These are phyloP conservation scores for Phytophthora palmivora DNA, from an alignment of 352 stramenopile genomes.

Conservation along the genomic window DNA sequence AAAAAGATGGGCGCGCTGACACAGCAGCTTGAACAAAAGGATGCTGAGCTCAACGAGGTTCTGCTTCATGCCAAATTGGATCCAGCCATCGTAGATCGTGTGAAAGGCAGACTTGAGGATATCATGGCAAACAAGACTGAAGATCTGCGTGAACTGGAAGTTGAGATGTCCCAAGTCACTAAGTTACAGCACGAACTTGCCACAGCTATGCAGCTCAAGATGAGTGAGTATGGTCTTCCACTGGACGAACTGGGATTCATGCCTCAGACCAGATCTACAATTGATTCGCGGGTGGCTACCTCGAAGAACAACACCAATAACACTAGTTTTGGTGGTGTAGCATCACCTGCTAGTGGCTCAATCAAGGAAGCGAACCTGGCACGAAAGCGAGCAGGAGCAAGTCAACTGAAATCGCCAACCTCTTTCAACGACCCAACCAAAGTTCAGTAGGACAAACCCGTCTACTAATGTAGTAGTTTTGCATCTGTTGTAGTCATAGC, in stretches of 20 bases:
- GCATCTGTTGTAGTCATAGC: too few relatives aligned
- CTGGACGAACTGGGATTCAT: constrained; percentile 90
- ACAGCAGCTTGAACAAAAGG: constrained; percentile 89
- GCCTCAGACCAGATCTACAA: constrained; percentile 24
- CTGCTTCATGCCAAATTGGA: constrained; percentile 92
- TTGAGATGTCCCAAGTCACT: constrained; percentile 73
- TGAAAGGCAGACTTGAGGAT: constrained; percentile 89
- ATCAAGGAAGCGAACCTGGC: constrained; percentile 27
- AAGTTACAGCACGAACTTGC: constrained; percentile 86
- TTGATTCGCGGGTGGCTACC: constrained; percentile 28
- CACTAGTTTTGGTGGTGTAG: constrained; percentile 2
- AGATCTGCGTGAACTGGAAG: constrained; percentile 84
- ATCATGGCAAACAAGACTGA: constrained; percentile 92
- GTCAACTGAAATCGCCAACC: constrained; percentile 11
- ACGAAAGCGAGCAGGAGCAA: constrained; percentile 24
- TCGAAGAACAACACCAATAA: constrained; percentile 42
- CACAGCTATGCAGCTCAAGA: constrained; percentile 84
- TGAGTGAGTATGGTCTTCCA: constrained; percentile 91
- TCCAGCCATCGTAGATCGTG: constrained; percentile 76
- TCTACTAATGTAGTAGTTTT: too few relatives aligned
- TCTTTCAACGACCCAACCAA: constrained; percentile 17
- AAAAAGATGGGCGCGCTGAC: constrained; percentile 92
- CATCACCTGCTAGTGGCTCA: constrained; percentile 1
- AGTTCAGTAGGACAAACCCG: constrained; percentile 14
- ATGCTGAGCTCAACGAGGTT: constrained; percentile 93